Conservation (phyloP, 768 basidiomycete species). For the Tremella fuciformis region DNA sequence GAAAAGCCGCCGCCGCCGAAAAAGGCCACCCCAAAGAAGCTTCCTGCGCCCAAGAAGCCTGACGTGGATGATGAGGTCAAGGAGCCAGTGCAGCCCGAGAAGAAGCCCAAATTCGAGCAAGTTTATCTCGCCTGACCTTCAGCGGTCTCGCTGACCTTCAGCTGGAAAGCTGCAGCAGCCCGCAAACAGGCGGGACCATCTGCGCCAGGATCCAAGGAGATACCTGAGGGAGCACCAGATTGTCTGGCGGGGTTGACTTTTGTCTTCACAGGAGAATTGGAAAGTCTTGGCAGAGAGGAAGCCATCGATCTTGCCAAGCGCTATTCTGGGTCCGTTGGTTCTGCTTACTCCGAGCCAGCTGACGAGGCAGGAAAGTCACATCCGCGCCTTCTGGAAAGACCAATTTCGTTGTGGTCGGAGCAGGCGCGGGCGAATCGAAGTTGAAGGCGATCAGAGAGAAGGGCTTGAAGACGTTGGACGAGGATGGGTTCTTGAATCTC, state of each 20-base stretch:
- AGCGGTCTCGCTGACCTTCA: conserved; percentile 55
- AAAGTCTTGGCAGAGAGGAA: conserved; percentile 81
- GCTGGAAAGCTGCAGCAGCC: conserved; percentile 47
- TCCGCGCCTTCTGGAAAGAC: conserved; percentile 85
- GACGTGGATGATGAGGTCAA: conserved; percentile 24
- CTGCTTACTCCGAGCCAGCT: not conserved
- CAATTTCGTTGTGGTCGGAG: conserved; percentile 80
- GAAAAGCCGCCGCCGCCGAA: conserved; percentile 16
- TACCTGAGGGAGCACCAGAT: conserved; percentile 68
- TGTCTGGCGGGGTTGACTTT: conserved; percentile 82
- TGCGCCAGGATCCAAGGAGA: conserved; percentile 61
- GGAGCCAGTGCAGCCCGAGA: conserved; percentile 24
- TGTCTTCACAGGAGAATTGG: conserved; percentile 93
- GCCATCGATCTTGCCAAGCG: conserved; percentile 84
- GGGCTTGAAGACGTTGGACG: conserved; percentile 68
- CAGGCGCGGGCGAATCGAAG: conserved; percentile 83
- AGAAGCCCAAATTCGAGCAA: conserved; percentile 54
- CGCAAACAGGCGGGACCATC: conserved; percentile 36
- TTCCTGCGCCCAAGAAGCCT: conserved; percentile 15
- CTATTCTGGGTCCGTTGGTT: conserved; percentile 73
- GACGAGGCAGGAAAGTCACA: conserved; percentile 69
- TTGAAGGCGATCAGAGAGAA: conserved; percentile 82
- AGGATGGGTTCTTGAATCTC: conserved; percentile 81
- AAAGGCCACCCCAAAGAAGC: conserved; percentile 19
- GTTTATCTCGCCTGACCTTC: conserved; percentile 16